Conservation (phyloP, 2,329 filamentous ascomycete genomes). For the Ophiostoma montium region DNA sequence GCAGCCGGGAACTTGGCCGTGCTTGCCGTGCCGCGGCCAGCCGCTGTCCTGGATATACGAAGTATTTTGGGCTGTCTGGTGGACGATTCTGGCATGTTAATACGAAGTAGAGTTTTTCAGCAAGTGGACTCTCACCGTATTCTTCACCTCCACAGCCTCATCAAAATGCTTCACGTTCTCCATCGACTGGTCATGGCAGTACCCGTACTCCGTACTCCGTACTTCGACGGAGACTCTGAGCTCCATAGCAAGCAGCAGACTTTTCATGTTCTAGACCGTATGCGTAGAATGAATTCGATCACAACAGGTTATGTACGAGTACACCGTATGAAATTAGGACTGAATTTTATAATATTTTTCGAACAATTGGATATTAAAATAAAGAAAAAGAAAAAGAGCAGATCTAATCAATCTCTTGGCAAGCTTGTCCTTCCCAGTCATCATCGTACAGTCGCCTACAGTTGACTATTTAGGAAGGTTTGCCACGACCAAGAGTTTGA, state of each 20-base stretch:
- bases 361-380: too few relatives aligned
- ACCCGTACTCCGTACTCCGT: neutral
- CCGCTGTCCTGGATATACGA: neutral
- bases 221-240: too few relatives aligned
- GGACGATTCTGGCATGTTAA: too few relatives aligned
- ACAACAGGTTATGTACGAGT: too few relatives aligned
- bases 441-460: neutral
- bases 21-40: neutral
- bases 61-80: too few relatives aligned
- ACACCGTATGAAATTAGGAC: too few relatives aligned
- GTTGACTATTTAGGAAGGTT: neutral
- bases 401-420: conserved; percentile 8
- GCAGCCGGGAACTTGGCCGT: neutral
- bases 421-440: neutral
- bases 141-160: neutral
- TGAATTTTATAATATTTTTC: too few relatives aligned
- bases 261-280: neutral
- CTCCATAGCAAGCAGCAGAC: neutral
- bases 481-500: too few relatives aligned
- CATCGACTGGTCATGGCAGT: neutral
- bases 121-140: too few relatives aligned
- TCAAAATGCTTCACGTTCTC: neutral
- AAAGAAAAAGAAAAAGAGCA: neutral
- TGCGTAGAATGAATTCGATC: neutral
- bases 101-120: too few relatives aligned